These are phyloP conservation scores for Myochromella boudieri DNA, from an alignment of 768 basidiomycete species.

Conservation along the genomic window DNA sequence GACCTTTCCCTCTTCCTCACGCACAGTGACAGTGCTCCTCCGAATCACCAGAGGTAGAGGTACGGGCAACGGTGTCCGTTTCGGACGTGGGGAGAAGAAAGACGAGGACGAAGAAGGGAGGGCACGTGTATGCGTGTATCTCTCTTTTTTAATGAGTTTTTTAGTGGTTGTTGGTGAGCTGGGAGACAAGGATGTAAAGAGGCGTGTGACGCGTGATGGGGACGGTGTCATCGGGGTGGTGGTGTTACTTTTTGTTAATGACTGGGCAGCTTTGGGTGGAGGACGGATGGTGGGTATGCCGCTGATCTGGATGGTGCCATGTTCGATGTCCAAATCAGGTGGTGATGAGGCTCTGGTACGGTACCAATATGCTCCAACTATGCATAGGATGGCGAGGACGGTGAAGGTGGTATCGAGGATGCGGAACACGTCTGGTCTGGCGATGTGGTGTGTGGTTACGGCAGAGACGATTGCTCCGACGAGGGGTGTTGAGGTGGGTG, in stretches of 20 bases:
- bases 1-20: too few relatives aligned
- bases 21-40: too few relatives aligned
- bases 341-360: background rate
- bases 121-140: conserved; percentile 4
- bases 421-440: background rate
- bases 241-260: background rate
- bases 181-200: background rate
- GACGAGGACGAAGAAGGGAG: conserved; percentile 9
- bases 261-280: background rate
- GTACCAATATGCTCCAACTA: background rate
- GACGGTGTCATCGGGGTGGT: background rate
- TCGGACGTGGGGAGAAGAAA: conserved; percentile 12
- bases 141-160: background rate
- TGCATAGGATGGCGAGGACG: background rate
- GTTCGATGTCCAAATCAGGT: too few relatives aligned
- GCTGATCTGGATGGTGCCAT: background rate
- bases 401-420: background rate
- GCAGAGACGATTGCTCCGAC: background rate
- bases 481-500: background rate
- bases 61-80: too few relatives aligned
- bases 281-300: background rate
- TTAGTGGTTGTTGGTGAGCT: background rate
- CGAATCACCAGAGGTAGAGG: too few relatives aligned
- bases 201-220: background rate
- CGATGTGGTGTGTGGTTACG: too few relatives aligned